These are phyloP conservation scores for Sechiopsis laciniata DNA, from an alignment of 306 rosid species.

Conservation along the genomic window DNA sequence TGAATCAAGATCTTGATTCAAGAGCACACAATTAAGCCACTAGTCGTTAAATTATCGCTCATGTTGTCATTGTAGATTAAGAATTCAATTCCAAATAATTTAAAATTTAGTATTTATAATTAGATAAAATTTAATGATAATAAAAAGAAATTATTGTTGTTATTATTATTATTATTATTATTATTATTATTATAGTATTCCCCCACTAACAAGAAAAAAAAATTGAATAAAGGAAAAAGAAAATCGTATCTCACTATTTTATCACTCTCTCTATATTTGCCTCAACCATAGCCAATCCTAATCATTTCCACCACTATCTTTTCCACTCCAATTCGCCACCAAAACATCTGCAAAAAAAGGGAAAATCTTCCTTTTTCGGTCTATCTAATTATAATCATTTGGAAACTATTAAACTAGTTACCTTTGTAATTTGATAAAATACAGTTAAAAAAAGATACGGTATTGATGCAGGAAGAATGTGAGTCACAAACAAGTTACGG, in stretches of 20 bases:
- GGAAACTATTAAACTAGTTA: neutral
- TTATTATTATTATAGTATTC: neutral
- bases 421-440: neutral
- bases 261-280: neutral
- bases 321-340: neutral
- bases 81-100: too few relatives aligned
- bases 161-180: neutral
- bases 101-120: too few relatives aligned
- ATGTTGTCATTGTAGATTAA: too few relatives aligned
- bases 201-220: neutral
- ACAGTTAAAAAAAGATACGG: too few relatives aligned
- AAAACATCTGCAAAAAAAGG: constrained; percentile 16
- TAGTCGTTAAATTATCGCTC: too few relatives aligned
- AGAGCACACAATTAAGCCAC: too few relatives aligned
- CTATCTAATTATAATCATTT: constrained; percentile 16
- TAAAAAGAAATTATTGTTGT: too few relatives aligned
- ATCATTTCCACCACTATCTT: constrained; percentile 18
- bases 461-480: too few relatives aligned
- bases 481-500: too few relatives aligned
- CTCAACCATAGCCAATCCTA: neutral
- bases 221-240: neutral
- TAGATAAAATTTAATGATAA: too few relatives aligned
- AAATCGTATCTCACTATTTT: neutral
- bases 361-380: constrained; percentile 7
- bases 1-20: too few relatives aligned